These are phyloP conservation scores for Penicillium brasilianum DNA, from an alignment of 2,329 filamentous ascomycete genomes.

Conservation along the genomic window DNA sequence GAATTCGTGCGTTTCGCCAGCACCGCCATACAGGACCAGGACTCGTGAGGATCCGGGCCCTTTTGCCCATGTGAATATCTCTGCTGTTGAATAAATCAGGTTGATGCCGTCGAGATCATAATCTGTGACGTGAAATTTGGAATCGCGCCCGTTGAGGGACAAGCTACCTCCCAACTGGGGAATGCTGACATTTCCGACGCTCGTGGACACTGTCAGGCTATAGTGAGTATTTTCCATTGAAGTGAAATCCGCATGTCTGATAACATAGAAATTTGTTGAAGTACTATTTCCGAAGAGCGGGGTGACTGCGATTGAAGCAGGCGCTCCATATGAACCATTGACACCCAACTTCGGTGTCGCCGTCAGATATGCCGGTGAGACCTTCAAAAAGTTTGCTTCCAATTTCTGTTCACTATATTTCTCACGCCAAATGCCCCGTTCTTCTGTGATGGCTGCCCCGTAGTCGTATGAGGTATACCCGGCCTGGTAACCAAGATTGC, in stretches of 20 bases:
- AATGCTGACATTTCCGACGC: constrained; percentile 33
- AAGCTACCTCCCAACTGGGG: constrained; percentile 32
- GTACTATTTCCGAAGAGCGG: constrained; percentile 16
- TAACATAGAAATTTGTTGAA: constrained; percentile 19
- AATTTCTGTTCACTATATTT: constrained; percentile 80
- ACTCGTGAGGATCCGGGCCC: constrained; percentile 23
- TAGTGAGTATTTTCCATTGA: constrained; percentile 17
- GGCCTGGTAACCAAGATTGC: constrained; percentile 72
- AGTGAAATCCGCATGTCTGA: constrained; percentile 26
- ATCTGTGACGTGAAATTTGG: constrained; percentile 40
- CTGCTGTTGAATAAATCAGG: constrained; percentile 37
- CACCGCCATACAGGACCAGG: constrained; percentile 38
- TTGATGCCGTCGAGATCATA: constrained; percentile 33
- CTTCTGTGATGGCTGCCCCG: constrained; percentile 67
- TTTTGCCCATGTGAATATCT: constrained; percentile 38
- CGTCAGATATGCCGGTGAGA: constrained; percentile 70
- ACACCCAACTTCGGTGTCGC: constrained; percentile 52
- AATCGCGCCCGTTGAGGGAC: constrained; percentile 34
- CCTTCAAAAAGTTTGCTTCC: constrained; percentile 73
- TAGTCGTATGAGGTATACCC: constrained; percentile 66
- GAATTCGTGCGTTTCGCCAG: constrained; percentile 35
- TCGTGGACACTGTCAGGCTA: constrained; percentile 26
- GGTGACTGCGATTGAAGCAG: constrained; percentile 20
- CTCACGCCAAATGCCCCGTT: constrained; percentile 68
- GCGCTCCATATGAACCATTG: constrained; percentile 17